Evolutionary conservation across 148 eudicot genomes (phyloP), one percentile per base, ranked within the genome.

Genomic region (Spergularia marina): DNA sequence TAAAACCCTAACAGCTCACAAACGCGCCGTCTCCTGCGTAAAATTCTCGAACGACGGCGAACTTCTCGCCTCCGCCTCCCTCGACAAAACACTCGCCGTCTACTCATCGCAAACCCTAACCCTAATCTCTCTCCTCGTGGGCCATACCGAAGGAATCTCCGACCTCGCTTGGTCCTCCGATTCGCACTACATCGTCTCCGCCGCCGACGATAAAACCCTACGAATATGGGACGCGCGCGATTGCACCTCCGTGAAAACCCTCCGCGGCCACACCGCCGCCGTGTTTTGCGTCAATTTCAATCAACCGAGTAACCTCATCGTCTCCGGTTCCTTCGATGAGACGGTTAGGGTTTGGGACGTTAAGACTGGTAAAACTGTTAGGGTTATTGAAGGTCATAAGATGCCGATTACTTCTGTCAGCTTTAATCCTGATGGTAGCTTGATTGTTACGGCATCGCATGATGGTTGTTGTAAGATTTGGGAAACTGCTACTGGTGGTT

Each of bases 161-260:
- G 98, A 94, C 72, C 86, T 94, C 52, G 86, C 97, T 10, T 94
- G 93, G 93, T 94, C 98, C 74, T 87, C 92, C 71, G 96, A 91
- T 56, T 86, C 90, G 53, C 90, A 83, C 75, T 95, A 95, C 86
- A 72, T 95, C 51, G 88, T 90, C 85, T 91, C 98, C 74, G 98
- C 98, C 63, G 92, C 98, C 82, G 98, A 95, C 83, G 98, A 95
- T 54, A 73, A 78, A 23, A 89, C 94, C 65, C 74, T 92, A 78
- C 88, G 92, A 40, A 95, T 95, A 51, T 95, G 97, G 98, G 94
- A 89, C 77, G 89, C 94, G 1, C 89, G 84, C 17, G 58, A 84
- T 25, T 82, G 77, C 73, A 88, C 88, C 16, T 86, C 87, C 71
- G 85, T 95, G 10, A 95, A 95, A 67, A 88, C 84, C 57, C 86